Evolutionary conservation across 352 stramenopile species (phyloP), one percentile per base, ranked within the genome.

Genomic region (Pythium brachiatum): DNA sequence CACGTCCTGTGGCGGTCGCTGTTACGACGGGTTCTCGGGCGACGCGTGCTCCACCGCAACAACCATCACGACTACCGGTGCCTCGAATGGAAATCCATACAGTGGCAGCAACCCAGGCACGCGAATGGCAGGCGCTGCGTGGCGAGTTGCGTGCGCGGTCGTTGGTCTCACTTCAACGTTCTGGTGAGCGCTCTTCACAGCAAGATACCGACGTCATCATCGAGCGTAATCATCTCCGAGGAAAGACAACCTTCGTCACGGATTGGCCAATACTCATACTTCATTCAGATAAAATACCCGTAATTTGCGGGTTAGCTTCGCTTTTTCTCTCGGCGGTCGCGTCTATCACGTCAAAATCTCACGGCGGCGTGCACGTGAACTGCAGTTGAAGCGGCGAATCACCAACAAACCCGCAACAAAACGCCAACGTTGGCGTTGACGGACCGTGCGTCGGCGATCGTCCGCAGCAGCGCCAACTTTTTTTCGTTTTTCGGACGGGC

Each of bases 341-440:
- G 9, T 5, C 29, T 9, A 18, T 48, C 41, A 48, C 41, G 41
- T 48, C 41, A 48, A 48, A 48, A 48, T 48, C 41, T 18, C 41
- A 48, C 5, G 5, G 5, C 41, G 41, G 21, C 16, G 21, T 48
- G 41, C 41, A 48, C 41, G 41, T 48, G 41, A 48, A 48, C 41
- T 26, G 41, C 41, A 48, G 41, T 48, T 48, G 41, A 48, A 48
- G 41, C 41, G 41, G 15, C 34, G 31, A 41, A 41, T 5, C 8
- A 18, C 18, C 41, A 48, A 48, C 41, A 48, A 44, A 44, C n/a
- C 36, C 13, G 18, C n/a, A 20, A 48, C 20, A 48, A 48, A 48
- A 48, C 41, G 20, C 41, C 41, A 48, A 48, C 41, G 41, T 48
- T 48, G 41, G 41, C 7, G 20, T 48, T 48, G 41, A 48, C 41